Base-by-base conservation (phyloP, 345 rosid species). In the Noccaea bulbosa region DNA sequence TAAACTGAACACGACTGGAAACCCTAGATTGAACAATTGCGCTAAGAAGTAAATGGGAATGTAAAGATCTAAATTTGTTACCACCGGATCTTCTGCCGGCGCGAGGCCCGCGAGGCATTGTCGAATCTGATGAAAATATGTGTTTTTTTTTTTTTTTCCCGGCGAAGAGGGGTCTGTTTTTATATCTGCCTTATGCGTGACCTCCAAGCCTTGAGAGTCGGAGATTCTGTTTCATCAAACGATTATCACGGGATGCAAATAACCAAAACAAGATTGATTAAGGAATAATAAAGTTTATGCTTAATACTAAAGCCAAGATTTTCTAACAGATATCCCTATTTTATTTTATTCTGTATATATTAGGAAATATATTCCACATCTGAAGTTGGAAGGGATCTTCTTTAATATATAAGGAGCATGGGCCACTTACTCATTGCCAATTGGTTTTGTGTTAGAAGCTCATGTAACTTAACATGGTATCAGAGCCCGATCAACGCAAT, bases 131-230 rank as follows among this genome's bases (percentile, higher is more conserved):
- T 20, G 24, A 30, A 68, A 17, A 7, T 1, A 34, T 44, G 43
- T 27, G 30, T 2, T 27, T 27, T 27, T 0, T 3, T 8, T 32
- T 33, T 45, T 0, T 3, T 8, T 32, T 33, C 34, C 9, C 27
- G 64, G 38, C 12, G 16, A 45, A 8, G 45, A 22, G 38, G 65
- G 47, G 2, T 69, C 45, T 11, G 17, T 33, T 58, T 58, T 14
- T 69, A 58, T 58, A 59, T 7, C 32, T 24, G 3, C 15, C 17
- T 70, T 59, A 11, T 47, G 22, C 74, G 45, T 69, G 12, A n/a
- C 41, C 49, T 5, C 39, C 66, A 69, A 41, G 66, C 56, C 73
- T 39, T 20, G 4, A 37, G 50, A 24, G 38, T 40, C 67, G 67
- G 66, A 48, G 50, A 40, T 34, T 38, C 44, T 34, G 46, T 24